These are phyloP conservation scores for Plantago ovata DNA, from an alignment of 257 asterid species.

Conservation along the genomic window DNA sequence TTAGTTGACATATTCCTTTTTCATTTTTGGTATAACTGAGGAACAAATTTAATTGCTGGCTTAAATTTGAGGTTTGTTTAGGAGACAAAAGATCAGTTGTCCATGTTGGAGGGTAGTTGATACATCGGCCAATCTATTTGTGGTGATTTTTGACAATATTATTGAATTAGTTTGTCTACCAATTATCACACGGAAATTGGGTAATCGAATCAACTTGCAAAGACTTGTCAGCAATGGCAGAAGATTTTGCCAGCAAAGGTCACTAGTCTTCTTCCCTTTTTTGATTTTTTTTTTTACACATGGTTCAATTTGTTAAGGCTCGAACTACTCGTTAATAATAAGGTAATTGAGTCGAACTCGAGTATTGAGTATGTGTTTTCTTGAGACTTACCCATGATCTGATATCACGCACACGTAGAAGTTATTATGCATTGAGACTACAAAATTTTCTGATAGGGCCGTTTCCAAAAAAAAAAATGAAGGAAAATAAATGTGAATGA, in stretches of 20 bases:
- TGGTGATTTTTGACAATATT: slow-evolving; percentile 11
- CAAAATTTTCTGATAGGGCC: no score
- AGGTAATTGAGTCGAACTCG: no score
- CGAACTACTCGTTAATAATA: no score
- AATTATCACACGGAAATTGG: slow-evolving; percentile 16
- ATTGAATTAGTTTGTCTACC: slow-evolving; percentile 17
- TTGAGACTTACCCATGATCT: no score
- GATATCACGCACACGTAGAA: no score
- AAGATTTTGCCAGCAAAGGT: slow-evolving; percentile 22
- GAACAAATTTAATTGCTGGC: slow-evolving; percentile 41
- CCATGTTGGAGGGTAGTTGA: slow-evolving; percentile 59
- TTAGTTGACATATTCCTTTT: background rate
- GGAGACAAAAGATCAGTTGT: slow-evolving; percentile 57
- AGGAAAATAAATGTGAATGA: no score
- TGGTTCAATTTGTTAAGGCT: no score
- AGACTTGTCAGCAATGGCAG: slow-evolving; percentile 21
- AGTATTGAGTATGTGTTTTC: no score
- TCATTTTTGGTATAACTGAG: slow-evolving; percentile 27
- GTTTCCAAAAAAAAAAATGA: background rate
- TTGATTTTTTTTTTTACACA: no score
- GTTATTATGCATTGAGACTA: no score
- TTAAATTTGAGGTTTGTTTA: slow-evolving; percentile 49
- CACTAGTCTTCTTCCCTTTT: no score
- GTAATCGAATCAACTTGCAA: slow-evolving; percentile 25
- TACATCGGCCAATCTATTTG: slow-evolving; percentile 20